phyloP scores from a whole-genome alignment of 1,284 basidiomycete genomes.

The Puccinia triticina region DNA sequence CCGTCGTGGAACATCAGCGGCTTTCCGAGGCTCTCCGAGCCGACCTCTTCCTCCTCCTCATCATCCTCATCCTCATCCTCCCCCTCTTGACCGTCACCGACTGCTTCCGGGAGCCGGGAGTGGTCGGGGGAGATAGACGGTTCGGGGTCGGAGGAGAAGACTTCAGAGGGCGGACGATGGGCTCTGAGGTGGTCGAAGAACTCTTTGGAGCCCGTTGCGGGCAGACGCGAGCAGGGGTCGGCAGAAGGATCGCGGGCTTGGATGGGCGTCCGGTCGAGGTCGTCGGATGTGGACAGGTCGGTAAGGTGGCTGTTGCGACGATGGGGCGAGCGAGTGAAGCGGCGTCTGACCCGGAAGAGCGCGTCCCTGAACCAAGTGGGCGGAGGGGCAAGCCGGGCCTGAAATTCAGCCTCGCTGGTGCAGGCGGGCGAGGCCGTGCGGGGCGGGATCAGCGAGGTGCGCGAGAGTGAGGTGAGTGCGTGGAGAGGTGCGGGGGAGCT shows the following conservation, averaged over 20 bases:
- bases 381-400: neutral
- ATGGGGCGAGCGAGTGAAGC: conserved; percentile 30
- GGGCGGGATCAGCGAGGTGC: conserved; percentile 12
- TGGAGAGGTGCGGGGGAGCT: conserved; percentile 37
- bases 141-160: conserved; percentile 18
- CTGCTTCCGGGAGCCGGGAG: neutral
- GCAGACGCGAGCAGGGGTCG: neutral
- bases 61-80: conserved; percentile 13
- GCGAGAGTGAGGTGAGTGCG: conserved; percentile 26
- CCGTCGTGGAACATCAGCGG: conserved; percentile 48
- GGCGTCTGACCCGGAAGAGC: conserved; percentile 17
- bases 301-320: conserved; percentile 26
- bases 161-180: conserved; percentile 25
- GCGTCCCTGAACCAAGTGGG: conserved; percentile 31
- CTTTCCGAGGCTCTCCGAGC: neutral
- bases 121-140: conserved; percentile 12
- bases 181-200: conserved; percentile 4
- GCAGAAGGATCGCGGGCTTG: neutral
- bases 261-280: neutral
- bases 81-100: neutral
- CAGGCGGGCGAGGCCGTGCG: conserved; percentile 15
- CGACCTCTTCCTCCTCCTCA: conserved; percentile 23
- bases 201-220: neutral
- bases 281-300: conserved; percentile 23
- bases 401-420: conserved; percentile 11